Evolutionary conservation across 1,139 yeast species (phyloP), one percentile per base, ranked within the genome.

Genomic region (Kodamaea suecica): DNA sequence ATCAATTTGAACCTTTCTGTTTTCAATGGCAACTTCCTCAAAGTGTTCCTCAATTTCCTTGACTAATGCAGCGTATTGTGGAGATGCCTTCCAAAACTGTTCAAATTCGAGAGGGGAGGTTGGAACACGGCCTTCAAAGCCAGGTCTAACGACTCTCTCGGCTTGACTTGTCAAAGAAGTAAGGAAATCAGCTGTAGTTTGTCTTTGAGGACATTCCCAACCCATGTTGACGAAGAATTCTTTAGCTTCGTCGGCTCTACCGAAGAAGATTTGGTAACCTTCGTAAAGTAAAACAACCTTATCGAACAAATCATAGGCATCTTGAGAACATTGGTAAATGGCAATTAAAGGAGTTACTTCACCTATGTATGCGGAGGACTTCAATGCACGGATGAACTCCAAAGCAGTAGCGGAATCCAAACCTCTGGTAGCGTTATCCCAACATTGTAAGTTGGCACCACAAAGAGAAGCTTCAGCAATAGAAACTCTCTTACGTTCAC

Each of bases 101-200:
- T 78, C 83, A 50, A 84, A 84, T 49, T 85, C 94, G 31, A 64
- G 69, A 1, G 90, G 74, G 3, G 85, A 78, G 41, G 73, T 63
- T 23, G 95, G 95, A 19, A 80, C 88, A 39, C 59, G 66, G 36
- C 63, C 47, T 52, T 84, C 94, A 45, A 43, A 73, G 2, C 84
- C 84, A 4, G 61, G 53, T 42, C 59, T 60, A 9, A 68, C 57
- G n/a, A 57, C 39, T 53, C 80, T 65, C 46, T 68, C 75, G 4
- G 63, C 57, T 10, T 78, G 78, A 50, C 76, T 77, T 13, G 84
- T 78, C 37, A 78, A 53, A 1, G 80, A 79, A 27, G 81, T 79
- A 53, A 76, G 57, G 50, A 61, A 76, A 48, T 76, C 81, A 13
- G 80, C 78, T n/a, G 79, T 73, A 15, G 75, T 70, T 53, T 75